A percentile compares a stretch with the other conserved stretches of the same genome.
Conservation (phyloP, 2,329 filamentous ascomycete species). For the Hypoxylon sp. region DNA sequence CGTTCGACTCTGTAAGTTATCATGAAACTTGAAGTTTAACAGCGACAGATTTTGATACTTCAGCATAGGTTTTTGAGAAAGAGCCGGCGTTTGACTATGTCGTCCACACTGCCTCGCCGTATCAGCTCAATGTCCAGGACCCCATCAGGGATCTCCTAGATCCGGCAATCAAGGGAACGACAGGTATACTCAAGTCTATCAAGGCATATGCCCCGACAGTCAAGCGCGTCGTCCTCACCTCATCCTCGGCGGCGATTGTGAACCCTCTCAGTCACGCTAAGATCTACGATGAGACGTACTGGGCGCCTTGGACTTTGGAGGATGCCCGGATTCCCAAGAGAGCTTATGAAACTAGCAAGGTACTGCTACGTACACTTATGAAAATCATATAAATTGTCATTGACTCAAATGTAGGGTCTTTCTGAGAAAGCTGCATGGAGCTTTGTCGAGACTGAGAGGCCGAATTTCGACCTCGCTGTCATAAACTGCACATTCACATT, state of each 20-base stretch:
- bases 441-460: slow-evolving; percentile 67
- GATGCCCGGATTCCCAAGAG: slow-evolving; percentile 51
- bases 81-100: slow-evolving; percentile 75
- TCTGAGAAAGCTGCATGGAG: slow-evolving; percentile 77
- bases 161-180: slow-evolving; percentile 68
- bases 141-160: slow-evolving; percentile 63
- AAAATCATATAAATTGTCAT: neutral
- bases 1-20: slow-evolving; percentile 71
- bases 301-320: slow-evolving; percentile 56
- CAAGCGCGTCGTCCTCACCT: slow-evolving; percentile 71
- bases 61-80: slow-evolving; percentile 54
- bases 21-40: neutral
- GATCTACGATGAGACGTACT: slow-evolving; percentile 58
- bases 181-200: slow-evolving; percentile 63
- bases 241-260: slow-evolving; percentile 61
- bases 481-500: slow-evolving; percentile 74
- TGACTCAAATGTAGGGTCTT: slow-evolving; percentile 63
- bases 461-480: slow-evolving; percentile 71
- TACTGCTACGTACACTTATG: slow-evolving; percentile 40
- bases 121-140: slow-evolving; percentile 74
- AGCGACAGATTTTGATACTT: neutral
- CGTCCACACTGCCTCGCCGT: slow-evolving; percentile 80
- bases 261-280: slow-evolving; percentile 55
- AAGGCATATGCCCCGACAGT: slow-evolving; percentile 63
- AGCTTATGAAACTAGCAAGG: slow-evolving; percentile 61